Conservation (phyloP, 2,329 filamentous ascomycete genomes). For the Phaeoacremonium minimum region DNA sequence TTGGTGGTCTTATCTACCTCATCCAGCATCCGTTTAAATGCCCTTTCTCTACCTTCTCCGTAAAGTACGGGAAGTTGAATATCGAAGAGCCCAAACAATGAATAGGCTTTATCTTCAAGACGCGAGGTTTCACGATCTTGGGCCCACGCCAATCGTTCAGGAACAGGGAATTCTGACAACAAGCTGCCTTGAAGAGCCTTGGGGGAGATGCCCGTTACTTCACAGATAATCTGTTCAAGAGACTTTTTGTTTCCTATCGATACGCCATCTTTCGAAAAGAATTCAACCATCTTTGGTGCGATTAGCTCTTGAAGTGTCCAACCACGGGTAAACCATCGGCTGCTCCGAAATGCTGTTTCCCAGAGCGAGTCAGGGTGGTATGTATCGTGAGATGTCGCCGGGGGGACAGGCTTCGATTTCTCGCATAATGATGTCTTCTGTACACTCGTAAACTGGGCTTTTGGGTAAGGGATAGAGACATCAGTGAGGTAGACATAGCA, state of each 20-base stretch:
- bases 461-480: background rate
- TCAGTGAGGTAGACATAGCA: slow-evolving; percentile 8
- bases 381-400: background rate
- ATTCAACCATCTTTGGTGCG: slow-evolving; percentile 18
- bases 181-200: slow-evolving; percentile 10
- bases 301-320: slow-evolving; percentile 17
- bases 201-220: slow-evolving; percentile 15
- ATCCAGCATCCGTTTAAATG: slow-evolving; percentile 8
- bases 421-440: no score
- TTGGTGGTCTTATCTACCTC: slow-evolving; percentile 16
- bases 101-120: slow-evolving; percentile 17
- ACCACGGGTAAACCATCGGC: slow-evolving; percentile 6
- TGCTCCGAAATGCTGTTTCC: slow-evolving; percentile 5
- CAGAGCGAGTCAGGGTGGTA: background rate
- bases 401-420: background rate
- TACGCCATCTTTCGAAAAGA: slow-evolving; percentile 15
- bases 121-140: slow-evolving; percentile 11
- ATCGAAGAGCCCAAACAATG: slow-evolving; percentile 16
- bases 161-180: slow-evolving; percentile 11
- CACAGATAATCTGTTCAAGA: slow-evolving; percentile 13
- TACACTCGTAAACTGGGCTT: background rate
- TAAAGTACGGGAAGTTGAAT: slow-evolving; percentile 14
- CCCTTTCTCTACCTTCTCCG: slow-evolving; percentile 9
- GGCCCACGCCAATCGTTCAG: slow-evolving; percentile 17
- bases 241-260: slow-evolving; percentile 17